Conservation (phyloP, 2,329 filamentous ascomycete species). For the Ascochyta clinopodiicola region DNA sequence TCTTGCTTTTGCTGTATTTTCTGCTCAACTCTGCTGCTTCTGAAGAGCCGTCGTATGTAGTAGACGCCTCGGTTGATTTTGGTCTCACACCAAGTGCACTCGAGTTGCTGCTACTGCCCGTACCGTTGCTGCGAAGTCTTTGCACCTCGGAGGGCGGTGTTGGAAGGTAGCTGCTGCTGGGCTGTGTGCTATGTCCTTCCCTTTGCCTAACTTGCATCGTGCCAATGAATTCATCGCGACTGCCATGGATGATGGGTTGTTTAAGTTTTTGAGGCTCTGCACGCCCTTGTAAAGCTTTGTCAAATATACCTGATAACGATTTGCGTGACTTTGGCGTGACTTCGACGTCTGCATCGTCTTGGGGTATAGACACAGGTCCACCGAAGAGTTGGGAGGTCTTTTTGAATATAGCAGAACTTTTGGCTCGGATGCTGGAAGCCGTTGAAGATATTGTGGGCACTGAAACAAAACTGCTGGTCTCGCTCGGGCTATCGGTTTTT, state of each 20-base stretch:
- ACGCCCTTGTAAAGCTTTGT: slow-evolving; percentile 21
- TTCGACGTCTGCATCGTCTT: slow-evolving; percentile 18
- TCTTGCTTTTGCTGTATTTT: slow-evolving; percentile 15
- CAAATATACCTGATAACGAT: slow-evolving; percentile 17
- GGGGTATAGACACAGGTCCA: slow-evolving; percentile 28
- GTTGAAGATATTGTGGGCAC: slow-evolving; percentile 15
- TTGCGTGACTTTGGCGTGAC: slow-evolving; percentile 9
- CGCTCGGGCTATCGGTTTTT: slow-evolving; percentile 20
- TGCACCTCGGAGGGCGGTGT: slow-evolving; percentile 31
- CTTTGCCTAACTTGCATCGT: slow-evolving; percentile 19
- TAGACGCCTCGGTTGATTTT: not conserved
- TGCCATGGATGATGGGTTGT: slow-evolving; percentile 16
- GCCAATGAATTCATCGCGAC: slow-evolving; percentile 20
- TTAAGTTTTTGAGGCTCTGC: slow-evolving; percentile 11
- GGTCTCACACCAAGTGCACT: slow-evolving; percentile 1
- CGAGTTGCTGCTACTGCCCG: slow-evolving; percentile 11
- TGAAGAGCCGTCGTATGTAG: slow-evolving; percentile 6
- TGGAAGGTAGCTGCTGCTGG: slow-evolving; percentile 23
- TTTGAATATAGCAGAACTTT: slow-evolving; percentile 14
- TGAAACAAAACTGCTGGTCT: slow-evolving; percentile 9
- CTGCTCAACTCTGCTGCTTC: slow-evolving; percentile 16
- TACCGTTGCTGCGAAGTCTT: slow-evolving; percentile 17
- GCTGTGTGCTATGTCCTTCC: slow-evolving; percentile 3
- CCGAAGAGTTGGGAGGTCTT: slow-evolving; percentile 19
- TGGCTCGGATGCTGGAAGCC: slow-evolving; percentile 9